A percentile compares a stretch with the other conserved stretches of the same genome.
Conservation (phyloP, 805 yeast genomes). For the Candida chilensis region DNA sequence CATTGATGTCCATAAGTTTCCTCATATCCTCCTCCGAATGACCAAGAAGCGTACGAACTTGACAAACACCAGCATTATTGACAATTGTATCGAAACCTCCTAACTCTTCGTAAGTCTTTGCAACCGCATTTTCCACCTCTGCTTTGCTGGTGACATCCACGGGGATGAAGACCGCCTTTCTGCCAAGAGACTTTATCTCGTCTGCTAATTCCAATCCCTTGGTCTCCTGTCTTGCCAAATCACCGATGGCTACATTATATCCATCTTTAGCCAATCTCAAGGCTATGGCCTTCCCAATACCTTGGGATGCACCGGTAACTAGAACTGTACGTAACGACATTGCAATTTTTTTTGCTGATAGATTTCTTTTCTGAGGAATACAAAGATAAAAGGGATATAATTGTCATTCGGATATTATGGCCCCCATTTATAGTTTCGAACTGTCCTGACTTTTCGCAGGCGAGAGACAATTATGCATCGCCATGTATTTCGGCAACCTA, state of each 20-base stretch:
- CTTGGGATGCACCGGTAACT: conserved; percentile 1
- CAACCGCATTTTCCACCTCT: conserved; percentile 13
- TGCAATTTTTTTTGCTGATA: background rate
- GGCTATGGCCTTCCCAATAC: background rate
- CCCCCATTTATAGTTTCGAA: too few relatives aligned
- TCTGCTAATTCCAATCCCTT: conserved; percentile 11
- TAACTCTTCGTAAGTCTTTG: conserved; percentile 12
- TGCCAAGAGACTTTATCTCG: conserved; percentile 9
- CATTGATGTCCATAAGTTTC: conserved; percentile 13
- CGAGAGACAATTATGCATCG: too few relatives aligned
- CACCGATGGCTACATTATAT: background rate
- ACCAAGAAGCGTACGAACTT: conserved; percentile 13
- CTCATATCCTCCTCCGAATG: conserved; percentile 14
- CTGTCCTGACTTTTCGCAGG: too few relatives aligned
- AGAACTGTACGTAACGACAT: background rate
- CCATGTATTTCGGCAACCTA: too few relatives aligned
- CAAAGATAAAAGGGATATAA: background rate
- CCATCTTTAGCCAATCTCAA: background rate
- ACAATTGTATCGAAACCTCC: conserved; percentile 24
- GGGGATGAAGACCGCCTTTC: conserved; percentile 11
- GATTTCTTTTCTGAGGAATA: too few relatives aligned
- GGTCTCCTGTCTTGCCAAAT: conserved; percentile 10
- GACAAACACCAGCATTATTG: conserved; percentile 25
- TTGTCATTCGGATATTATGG: too few relatives aligned
- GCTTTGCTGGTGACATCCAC: conserved; percentile 13